Evolutionary conservation across 495 filamentous ascomycete genomes (phyloP).

Genomic region (Xylaria bambusicola): DNA sequence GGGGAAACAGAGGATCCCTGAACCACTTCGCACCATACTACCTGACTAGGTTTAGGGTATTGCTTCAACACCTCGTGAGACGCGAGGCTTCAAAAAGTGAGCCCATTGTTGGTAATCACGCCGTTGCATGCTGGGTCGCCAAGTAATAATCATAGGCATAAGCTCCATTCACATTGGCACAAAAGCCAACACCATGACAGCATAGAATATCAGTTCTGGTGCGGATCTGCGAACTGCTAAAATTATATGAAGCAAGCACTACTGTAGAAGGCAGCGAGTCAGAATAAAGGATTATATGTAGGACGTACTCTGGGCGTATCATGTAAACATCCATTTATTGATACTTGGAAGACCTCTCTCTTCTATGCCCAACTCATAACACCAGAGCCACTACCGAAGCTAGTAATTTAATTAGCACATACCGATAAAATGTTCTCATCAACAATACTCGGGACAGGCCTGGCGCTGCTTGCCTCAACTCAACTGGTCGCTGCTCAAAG

Average conservation of each 20-base stretch:
- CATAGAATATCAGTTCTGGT: background rate
- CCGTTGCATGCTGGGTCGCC: no score
- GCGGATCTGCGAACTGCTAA: background rate
- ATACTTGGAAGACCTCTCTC: background rate
- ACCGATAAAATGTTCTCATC: constrained; percentile 4
- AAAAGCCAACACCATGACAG: background rate
- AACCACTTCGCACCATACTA: no score
- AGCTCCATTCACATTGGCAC: background rate
- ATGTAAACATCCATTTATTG: background rate
- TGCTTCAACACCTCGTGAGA: no score
- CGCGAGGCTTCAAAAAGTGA: no score
- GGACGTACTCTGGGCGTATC: background rate
- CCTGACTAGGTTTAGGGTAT: no score
- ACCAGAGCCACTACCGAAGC: background rate
- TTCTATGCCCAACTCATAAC: background rate
- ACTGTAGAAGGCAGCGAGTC: background rate
- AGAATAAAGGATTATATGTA: background rate
- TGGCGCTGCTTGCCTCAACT: constrained; percentile 1
- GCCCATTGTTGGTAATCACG: no score
- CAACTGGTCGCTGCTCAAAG: constrained; percentile 7
- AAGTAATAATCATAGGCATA: no score
- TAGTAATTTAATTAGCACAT: background rate
- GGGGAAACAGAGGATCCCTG: no score
- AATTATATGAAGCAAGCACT: background rate
- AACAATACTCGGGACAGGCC: background rate